Conservation (phyloP, 2,329 filamentous ascomycete genomes). For the Alternaria sp. region DNA sequence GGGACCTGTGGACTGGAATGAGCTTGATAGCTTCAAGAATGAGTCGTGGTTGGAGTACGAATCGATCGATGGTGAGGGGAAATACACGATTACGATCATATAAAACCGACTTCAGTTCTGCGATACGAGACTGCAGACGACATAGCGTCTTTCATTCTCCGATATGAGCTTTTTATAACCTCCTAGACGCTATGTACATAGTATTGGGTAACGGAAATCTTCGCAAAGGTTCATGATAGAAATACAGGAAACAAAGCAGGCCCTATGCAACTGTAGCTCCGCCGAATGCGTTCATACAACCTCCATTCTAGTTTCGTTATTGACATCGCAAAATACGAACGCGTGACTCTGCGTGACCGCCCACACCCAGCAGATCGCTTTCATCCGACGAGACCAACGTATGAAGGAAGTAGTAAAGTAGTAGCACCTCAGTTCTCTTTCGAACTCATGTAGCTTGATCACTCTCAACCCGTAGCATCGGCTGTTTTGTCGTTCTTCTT, state of each 20-base stretch:
- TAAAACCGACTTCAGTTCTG: neutral
- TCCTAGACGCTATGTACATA: neutral
- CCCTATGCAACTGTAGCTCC: neutral
- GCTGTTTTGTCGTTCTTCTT: neutral
- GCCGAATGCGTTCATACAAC: fast-evolving
- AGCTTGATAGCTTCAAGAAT: neutral
- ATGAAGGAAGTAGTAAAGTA: neutral
- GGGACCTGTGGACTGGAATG: neutral
- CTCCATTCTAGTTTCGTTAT: neutral
- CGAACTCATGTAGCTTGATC: neutral
- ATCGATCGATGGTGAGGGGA: neutral
- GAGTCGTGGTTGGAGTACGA: neutral
- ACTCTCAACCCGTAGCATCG: neutral
- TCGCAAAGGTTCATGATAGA: neutral
- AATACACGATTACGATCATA: neutral
- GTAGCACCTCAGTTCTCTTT: neutral
- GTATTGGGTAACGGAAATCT: fast-evolving
- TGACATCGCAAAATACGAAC: neutral
- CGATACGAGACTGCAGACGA: neutral
- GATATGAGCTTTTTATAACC: neutral
- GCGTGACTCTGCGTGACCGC: neutral
- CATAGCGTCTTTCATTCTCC: neutral
- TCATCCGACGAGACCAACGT: neutral
- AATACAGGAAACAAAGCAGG: neutral
- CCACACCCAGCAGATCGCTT: neutral